A percentile compares a stretch with the other conserved stretches of the same genome.
phyloP scores from a whole-genome alignment of 2,329 filamentous ascomycete species.

The Aspergillus flavus region DNA sequence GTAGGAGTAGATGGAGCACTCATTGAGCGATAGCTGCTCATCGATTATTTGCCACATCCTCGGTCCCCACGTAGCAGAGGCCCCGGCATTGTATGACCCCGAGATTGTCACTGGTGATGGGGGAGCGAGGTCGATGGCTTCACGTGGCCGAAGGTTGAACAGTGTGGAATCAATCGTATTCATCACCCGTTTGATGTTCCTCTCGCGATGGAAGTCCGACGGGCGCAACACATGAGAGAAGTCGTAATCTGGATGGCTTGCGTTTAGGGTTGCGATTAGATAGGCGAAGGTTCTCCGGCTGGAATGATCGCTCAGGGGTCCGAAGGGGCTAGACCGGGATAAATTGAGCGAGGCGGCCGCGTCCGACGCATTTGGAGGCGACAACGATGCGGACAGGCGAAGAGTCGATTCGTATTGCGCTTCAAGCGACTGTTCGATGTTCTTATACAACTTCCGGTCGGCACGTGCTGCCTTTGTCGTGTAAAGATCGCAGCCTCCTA shows the following conservation, averaged over 20 bases:
- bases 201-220: constrained; percentile 84
- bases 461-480: constrained; percentile 93
- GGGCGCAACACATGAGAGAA: constrained; percentile 91
- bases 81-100: constrained; percentile 50
- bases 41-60: constrained; percentile 91
- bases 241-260: constrained; percentile 94
- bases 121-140: constrained; percentile 43
- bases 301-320: constrained; percentile 81
- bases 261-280: constrained; percentile 93
- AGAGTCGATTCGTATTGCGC: constrained; percentile 87
- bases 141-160: constrained; percentile 76
- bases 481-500: constrained; percentile 93
- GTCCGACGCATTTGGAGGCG: constrained; percentile 75
- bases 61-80: constrained; percentile 75
- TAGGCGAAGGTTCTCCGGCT: constrained; percentile 94
- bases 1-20: constrained; percentile 89
- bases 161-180: constrained; percentile 84
- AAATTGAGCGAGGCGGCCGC: constrained; percentile 71
- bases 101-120: constrained; percentile 47
- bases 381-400: constrained; percentile 82
- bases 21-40: constrained; percentile 88
- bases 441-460: constrained; percentile 97
- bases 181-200: constrained; percentile 78
- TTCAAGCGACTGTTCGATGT: constrained; percentile 88
- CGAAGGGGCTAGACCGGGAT: constrained; percentile 87